Base-by-base conservation (phyloP, 2,329 filamentous ascomycete genomes). In the Stenocarpella maydis region DNA sequence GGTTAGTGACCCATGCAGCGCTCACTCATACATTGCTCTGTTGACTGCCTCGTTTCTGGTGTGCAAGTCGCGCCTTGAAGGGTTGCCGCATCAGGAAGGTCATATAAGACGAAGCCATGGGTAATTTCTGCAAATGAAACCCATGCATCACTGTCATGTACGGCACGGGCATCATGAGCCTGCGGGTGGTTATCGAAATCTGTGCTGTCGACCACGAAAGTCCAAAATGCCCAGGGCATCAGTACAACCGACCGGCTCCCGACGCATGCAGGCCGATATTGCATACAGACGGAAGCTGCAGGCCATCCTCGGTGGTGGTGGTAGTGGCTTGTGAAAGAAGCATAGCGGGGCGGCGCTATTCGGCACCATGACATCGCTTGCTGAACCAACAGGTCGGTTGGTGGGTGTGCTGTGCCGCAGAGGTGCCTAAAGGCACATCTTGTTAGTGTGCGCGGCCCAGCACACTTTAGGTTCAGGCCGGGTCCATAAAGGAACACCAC, bases 221-320 rank as follows among this genome's bases (percentile, higher is more conserved):
- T 24, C 47, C 34, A 50, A n/a, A 10, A 65, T n/a, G 39, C 37
- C 50, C 49, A 53, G 50, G 58, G 41, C 39, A 50, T 19, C 49
- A 43, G 28, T 26, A 34, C 61, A 37, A 58, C 19, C 61, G 43
- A 24, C 67, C 49, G 61, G 63, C 63, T 60, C 55, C 69, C 67
- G 67, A 52, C 41, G 58, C 49, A 69, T 69, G 70, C 64, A 69
- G 63, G 67, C 47, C 66, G 52, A 41, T 26, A 58, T 67, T 54
- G 45, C 41, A 24, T 49, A 53, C 52, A 67, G 52, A 41, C 52
- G 37, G 31, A 14, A 67, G 26, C 43, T 63, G 58, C 58, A 63
- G 41, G 58, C 43, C 39, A 15, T 34, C 26, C 31, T 45, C 21
- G 31, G 41, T 9, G 31, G 41, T 9, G 43, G 26, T 58, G 31